A percentile compares a stretch with the other conserved stretches of the same genome.
Conservation (phyloP, 176 grass and related monocot genomes). For the Cenchrus fungigraminus region DNA sequence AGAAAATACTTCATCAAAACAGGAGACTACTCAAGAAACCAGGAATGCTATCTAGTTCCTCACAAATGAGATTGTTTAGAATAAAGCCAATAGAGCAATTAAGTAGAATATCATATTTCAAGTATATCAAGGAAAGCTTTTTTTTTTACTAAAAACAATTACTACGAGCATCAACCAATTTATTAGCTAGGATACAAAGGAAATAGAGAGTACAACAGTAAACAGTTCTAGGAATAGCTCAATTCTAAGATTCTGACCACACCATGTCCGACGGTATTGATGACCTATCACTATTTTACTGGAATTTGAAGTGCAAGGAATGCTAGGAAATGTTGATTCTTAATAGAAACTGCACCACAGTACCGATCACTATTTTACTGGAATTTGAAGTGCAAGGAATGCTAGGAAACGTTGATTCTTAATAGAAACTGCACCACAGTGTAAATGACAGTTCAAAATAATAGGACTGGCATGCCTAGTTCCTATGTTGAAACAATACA, state of each 20-base stretch:
- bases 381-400: neutral
- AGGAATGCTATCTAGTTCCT: slow-evolving; percentile 12
- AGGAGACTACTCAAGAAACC: neutral
- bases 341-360: neutral
- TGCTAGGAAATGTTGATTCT: neutral
- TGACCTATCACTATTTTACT: neutral
- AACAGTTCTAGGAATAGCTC: slow-evolving; percentile 1
- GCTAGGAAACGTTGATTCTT: neutral
- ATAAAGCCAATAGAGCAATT: neutral
- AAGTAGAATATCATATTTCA: slow-evolving; percentile 13
- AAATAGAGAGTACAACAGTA: neutral
- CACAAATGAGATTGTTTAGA: neutral
- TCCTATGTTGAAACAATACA: neutral
- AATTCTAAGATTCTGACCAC: neutral
- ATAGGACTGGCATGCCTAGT: neutral
- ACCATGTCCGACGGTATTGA: neutral
- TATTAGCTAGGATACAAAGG: neutral
- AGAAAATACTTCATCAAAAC: neutral
- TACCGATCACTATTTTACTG: neutral
- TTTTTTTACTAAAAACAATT: neutral
- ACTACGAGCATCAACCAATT: neutral
- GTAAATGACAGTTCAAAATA: neutral
- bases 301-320: neutral
- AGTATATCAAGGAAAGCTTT: neutral
- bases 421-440: neutral